phyloP scores from a whole-genome alignment of 2,329 filamentous ascomycete species.

The Thielaviopsis cerberus region DNA sequence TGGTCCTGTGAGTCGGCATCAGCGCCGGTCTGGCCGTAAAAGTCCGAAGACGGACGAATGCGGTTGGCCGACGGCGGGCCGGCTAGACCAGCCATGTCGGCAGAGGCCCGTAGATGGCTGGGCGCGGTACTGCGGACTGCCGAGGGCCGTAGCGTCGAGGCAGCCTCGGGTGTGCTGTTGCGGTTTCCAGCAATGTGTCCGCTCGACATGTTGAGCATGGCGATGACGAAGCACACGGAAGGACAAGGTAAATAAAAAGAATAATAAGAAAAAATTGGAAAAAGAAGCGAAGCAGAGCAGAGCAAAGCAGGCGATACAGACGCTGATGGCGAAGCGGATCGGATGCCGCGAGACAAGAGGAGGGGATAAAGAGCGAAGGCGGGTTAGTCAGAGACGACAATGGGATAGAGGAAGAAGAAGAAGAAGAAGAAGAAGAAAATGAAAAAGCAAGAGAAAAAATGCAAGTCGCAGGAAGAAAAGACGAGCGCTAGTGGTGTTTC shows the following conservation, averaged over 20 bases:
- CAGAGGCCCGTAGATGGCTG: slow-evolving; percentile 81
- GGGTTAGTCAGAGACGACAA: neutral
- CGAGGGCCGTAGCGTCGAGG: slow-evolving; percentile 66
- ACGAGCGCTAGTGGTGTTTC: neutral
- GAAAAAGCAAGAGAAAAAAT: slow-evolving; percentile 2
- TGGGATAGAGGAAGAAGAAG: neutral
- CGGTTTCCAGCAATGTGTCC: slow-evolving; percentile 61
- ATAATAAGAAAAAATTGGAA: too few relatives aligned
- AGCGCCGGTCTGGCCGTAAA: slow-evolving; percentile 54
- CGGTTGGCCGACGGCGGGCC: slow-evolving; percentile 49
- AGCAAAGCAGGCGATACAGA: neutral
- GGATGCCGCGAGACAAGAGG: neutral
- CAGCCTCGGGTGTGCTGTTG: slow-evolving; percentile 91
- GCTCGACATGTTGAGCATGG: slow-evolving; percentile 46
- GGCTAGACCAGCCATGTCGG: slow-evolving; percentile 78
- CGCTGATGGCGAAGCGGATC: neutral
- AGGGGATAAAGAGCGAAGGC: neutral
- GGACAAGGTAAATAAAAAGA: too few relatives aligned
- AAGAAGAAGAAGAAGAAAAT: slow-evolving; percentile 1
- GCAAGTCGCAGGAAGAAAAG: slow-evolving; percentile 16
- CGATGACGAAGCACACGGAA: neutral
- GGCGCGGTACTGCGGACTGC: slow-evolving; percentile 58
- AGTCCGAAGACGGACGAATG: slow-evolving; percentile 86
- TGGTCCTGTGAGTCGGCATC: slow-evolving; percentile 77
- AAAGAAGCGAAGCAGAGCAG: neutral